Evolutionary conservation across 371 early-diverging fungal species (phyloP).

Genomic region (Mortierella sp.): DNA sequence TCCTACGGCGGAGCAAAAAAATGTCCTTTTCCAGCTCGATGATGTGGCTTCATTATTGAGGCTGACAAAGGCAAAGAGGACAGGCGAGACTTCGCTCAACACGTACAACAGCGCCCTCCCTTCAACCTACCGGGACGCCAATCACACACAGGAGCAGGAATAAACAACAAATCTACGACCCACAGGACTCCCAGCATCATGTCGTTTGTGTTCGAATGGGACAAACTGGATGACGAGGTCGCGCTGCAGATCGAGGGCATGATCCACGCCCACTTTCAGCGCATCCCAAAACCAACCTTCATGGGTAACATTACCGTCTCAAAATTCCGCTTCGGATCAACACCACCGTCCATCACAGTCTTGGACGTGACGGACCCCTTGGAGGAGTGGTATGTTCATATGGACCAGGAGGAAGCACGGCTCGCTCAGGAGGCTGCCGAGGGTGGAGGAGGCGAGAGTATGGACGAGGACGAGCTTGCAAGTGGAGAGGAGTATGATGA

Average conservation of each 20-base stretch:
- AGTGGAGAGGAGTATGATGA: slow-evolving; percentile 55
- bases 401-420: slow-evolving; percentile 64
- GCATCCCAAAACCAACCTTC: slow-evolving; percentile 80
- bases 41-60: background rate
- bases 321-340: slow-evolving; percentile 87
- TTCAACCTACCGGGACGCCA: background rate
- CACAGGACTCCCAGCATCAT: slow-evolving; percentile 58
- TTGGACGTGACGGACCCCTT: slow-evolving; percentile 88
- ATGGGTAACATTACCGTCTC: slow-evolving; percentile 88
- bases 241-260: slow-evolving; percentile 81
- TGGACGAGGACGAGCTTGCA: slow-evolving; percentile 47
- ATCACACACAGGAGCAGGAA: background rate
- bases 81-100: too few species aligned
- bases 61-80: background rate
- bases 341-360: slow-evolving; percentile 87
- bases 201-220: slow-evolving; percentile 93
- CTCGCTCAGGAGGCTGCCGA: slow-evolving; percentile 52
- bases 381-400: slow-evolving; percentile 88
- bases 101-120: background rate
- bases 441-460: slow-evolving; percentile 47
- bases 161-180: background rate
- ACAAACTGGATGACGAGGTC: slow-evolving; percentile 81
- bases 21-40: background rate
- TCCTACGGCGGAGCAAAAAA: background rate
- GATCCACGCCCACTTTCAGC: slow-evolving; percentile 86